These are phyloP conservation scores for Geotrichum phurueaensis DNA, from an alignment of 1,139 yeast genomes.

Conservation along the genomic window DNA sequence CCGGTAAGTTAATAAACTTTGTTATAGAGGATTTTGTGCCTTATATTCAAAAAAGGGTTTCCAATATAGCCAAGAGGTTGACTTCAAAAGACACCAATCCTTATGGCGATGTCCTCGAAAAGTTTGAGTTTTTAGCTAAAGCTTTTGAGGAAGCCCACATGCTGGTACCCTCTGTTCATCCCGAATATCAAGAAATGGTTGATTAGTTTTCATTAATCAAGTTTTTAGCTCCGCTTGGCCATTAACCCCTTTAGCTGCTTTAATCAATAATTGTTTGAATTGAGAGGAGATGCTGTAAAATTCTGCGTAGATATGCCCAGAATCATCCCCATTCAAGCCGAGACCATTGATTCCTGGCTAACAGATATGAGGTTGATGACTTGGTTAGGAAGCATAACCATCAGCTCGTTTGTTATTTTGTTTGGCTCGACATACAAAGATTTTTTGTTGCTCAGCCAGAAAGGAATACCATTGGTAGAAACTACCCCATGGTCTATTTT, in stretches of 20 bases:
- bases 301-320: constrained; percentile 47
- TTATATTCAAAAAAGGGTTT: constrained; percentile 35
- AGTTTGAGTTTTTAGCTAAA: constrained; percentile 47
- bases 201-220: constrained; percentile 78
- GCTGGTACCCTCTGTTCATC: constrained; percentile 62
- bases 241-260: constrained; percentile 64
- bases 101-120: constrained; percentile 47
- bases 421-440: constrained; percentile 41
- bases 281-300: constrained; percentile 43
- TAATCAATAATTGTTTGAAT: constrained; percentile 59
- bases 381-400: constrained; percentile 68
- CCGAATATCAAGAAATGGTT: constrained; percentile 64
- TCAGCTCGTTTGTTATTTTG: constrained; percentile 69
- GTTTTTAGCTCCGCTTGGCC: constrained; percentile 92
- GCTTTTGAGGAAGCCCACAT: constrained; percentile 50
- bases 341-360: constrained; percentile 71
- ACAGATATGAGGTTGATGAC: constrained; percentile 56
- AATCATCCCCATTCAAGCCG: constrained; percentile 62
- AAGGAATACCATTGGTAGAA: constrained; percentile 27
- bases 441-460: constrained; percentile 16
- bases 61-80: constrained; percentile 32
- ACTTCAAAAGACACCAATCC: constrained; percentile 27
- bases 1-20: constrained; percentile 67
- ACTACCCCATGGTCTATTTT: constrained; percentile 45
- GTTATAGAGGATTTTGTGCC: constrained; percentile 60